Evolutionary conservation across 352 stramenopile species (phyloP).

Genomic region (Globisporangium polare): DNA sequence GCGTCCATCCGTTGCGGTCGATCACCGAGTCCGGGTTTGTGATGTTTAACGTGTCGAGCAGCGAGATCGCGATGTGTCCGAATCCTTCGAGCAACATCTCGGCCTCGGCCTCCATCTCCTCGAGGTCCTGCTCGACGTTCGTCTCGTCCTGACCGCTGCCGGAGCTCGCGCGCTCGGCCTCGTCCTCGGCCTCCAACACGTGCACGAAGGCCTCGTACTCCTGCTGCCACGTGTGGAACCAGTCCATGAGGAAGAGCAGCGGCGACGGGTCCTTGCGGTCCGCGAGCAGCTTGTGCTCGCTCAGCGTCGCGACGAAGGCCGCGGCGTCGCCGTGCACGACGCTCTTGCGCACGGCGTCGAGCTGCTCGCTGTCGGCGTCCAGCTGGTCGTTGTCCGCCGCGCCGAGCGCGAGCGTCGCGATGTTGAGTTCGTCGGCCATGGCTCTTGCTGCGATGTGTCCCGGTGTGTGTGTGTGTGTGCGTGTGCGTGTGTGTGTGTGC

Average conservation of each 20-base stretch:
- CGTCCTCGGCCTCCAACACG: slow-evolving; percentile 57
- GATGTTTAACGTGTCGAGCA: slow-evolving; percentile 44
- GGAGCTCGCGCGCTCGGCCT: slow-evolving; percentile 17
- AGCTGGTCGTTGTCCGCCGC: slow-evolving; percentile 29
- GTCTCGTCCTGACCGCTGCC: slow-evolving; percentile 21
- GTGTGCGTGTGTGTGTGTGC: slow-evolving; percentile 3
- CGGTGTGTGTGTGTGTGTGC: slow-evolving; percentile 2
- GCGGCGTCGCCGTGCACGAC: slow-evolving; percentile 49
- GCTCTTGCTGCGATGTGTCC: slow-evolving; percentile 16
- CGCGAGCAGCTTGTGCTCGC: slow-evolving; percentile 21
- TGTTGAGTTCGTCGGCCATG: slow-evolving; percentile 34
- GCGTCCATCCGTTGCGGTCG: slow-evolving; percentile 76
- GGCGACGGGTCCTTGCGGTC: slow-evolving; percentile 30
- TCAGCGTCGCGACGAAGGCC: slow-evolving; percentile 35
- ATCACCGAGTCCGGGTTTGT: slow-evolving; percentile 43
- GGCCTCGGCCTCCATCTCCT: slow-evolving; percentile 71
- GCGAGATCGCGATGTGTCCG: slow-evolving; percentile 36
- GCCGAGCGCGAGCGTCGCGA: slow-evolving; percentile 40
- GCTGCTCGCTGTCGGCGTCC: slow-evolving; percentile 28
- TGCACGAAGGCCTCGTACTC: slow-evolving; percentile 82
- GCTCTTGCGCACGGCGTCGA: slow-evolving; percentile 57
- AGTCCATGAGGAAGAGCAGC: slow-evolving; percentile 79
- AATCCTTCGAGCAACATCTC: slow-evolving; percentile 67
- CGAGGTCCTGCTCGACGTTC: slow-evolving; percentile 55
- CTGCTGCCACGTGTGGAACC: slow-evolving; percentile 84